Conservation (phyloP, 177 flowering plant species). For the Vitis hybrid region DNA sequence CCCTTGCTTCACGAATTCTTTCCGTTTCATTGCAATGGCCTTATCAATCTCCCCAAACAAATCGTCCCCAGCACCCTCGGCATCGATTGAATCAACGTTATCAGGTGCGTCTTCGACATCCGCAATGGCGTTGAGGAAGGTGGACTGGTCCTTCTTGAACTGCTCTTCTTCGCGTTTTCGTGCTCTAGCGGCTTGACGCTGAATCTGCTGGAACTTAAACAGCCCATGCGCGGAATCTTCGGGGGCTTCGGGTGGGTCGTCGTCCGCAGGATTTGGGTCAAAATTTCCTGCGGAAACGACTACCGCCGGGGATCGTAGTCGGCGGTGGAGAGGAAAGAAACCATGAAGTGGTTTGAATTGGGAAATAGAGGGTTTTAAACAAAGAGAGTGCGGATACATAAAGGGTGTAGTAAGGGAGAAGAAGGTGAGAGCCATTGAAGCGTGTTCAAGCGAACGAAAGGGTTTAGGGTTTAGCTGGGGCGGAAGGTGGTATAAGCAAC, state of each 20-base stretch:
- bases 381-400: slow-evolving; percentile 11
- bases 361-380: slow-evolving; percentile 16
- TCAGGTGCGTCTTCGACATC: slow-evolving; percentile 67
- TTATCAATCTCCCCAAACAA: slow-evolving; percentile 84
- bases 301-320: slow-evolving; percentile 23
- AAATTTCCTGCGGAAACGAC: slow-evolving; percentile 58
- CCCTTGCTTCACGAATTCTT: slow-evolving; percentile 85
- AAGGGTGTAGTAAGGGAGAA: slow-evolving; percentile 20
- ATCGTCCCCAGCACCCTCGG: slow-evolving; percentile 58
- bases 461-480: slow-evolving; percentile 13
- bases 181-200: slow-evolving; percentile 78
- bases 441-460: slow-evolving; percentile 5
- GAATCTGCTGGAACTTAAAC: slow-evolving; percentile 69
- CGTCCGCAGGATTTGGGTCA: slow-evolving; percentile 70
- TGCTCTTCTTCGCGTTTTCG: slow-evolving; percentile 69
- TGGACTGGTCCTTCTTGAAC: slow-evolving; percentile 63
- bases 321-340: slow-evolving; percentile 10
- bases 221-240: slow-evolving; percentile 90
- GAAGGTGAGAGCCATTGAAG: slow-evolving; percentile 30
- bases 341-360: slow-evolving; percentile 16
- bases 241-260: slow-evolving; percentile 93
- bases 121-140: slow-evolving; percentile 68
- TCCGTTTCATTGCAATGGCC: slow-evolving; percentile 74
- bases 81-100: slow-evolving; percentile 12
- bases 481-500: slow-evolving; percentile 6